These are phyloP conservation scores for Ophiognomonia clavigignenti-juglandacearum DNA, from an alignment of 2,329 filamentous ascomycete species.

Conservation along the genomic window DNA sequence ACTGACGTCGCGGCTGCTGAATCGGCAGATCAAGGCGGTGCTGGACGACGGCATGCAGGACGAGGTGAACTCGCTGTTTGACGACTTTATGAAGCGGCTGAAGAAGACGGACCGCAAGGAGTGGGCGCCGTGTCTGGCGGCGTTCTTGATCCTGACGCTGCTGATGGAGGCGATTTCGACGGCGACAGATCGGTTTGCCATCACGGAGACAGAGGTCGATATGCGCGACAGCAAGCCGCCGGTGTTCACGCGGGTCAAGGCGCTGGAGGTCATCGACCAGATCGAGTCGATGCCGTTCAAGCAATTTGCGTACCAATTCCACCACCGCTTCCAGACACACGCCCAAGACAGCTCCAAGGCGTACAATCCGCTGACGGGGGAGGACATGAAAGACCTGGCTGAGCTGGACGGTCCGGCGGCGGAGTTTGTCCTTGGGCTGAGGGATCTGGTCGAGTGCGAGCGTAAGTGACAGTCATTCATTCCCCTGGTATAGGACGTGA, in stretches of 20 bases:
- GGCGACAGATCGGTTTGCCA: constrained; percentile 46
- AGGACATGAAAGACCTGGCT: constrained; percentile 32
- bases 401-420: constrained; percentile 42
- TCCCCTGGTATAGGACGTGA: background rate
- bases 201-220: constrained; percentile 46
- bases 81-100: constrained; percentile 46
- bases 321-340: constrained; percentile 55
- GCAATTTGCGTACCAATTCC: constrained; percentile 57
- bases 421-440: constrained; percentile 41
- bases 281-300: constrained; percentile 56
- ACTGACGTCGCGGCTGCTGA: constrained; percentile 50
- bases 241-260: constrained; percentile 36
- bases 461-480: constrained; percentile 34
- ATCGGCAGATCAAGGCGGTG: constrained; percentile 52
- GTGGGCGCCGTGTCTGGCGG: constrained; percentile 53
- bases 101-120: constrained; percentile 49
- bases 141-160: constrained; percentile 52
- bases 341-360: constrained; percentile 42
- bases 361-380: constrained; percentile 52
- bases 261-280: constrained; percentile 42
- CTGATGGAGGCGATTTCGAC: constrained; percentile 55
- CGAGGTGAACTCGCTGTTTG: constrained; percentile 48
- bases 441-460: constrained; percentile 35
- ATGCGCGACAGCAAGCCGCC: constrained; percentile 32
- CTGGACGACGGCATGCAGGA: constrained; percentile 49